These are phyloP conservation scores for Xerocomus brunneocitrinus DNA, from an alignment of 768 basidiomycete species.

Conservation along the genomic window DNA sequence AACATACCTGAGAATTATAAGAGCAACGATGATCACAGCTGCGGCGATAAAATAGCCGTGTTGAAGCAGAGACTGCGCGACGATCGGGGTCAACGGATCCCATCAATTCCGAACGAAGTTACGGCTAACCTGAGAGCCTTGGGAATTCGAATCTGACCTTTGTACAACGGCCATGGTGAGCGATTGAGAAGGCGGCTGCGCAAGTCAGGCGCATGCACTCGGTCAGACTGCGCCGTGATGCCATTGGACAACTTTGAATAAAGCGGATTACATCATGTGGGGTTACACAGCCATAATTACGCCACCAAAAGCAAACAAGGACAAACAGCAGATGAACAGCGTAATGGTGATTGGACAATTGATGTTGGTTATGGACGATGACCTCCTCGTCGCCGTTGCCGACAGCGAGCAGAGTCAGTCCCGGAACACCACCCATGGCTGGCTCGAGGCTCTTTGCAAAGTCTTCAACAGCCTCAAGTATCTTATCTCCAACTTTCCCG, in stretches of 20 bases:
- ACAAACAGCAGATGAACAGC: slow-evolving; percentile 10
- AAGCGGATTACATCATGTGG: background rate
- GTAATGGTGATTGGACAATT: background rate
- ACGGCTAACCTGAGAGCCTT: slow-evolving; percentile 14
- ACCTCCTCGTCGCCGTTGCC: slow-evolving; percentile 31
- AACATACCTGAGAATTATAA: slow-evolving; percentile 22
- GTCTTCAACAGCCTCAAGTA: slow-evolving; percentile 30
- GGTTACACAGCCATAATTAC: slow-evolving; percentile 1
- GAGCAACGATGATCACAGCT: slow-evolving; percentile 5
- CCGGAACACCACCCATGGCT: slow-evolving; percentile 21
- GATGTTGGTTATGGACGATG: slow-evolving; percentile 28
- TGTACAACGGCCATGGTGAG: slow-evolving; percentile 3
- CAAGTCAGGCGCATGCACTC: background rate
- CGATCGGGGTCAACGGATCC: background rate
- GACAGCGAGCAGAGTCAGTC: slow-evolving; percentile 31
- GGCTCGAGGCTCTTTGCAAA: slow-evolving; percentile 32
- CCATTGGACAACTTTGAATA: background rate
- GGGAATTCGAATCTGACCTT: background rate
- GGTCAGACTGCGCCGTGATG: background rate
- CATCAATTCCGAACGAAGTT: background rate
- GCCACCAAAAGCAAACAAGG: slow-evolving; percentile 24
- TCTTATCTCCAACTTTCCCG: slow-evolving; percentile 31
- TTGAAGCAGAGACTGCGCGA: slow-evolving; percentile 16
- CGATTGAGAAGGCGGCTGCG: background rate
- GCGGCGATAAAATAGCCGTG: slow-evolving; percentile 24